Base-by-base conservation (phyloP, 2,329 filamentous ascomycete genomes). In the Tympanopsis confertula region DNA sequence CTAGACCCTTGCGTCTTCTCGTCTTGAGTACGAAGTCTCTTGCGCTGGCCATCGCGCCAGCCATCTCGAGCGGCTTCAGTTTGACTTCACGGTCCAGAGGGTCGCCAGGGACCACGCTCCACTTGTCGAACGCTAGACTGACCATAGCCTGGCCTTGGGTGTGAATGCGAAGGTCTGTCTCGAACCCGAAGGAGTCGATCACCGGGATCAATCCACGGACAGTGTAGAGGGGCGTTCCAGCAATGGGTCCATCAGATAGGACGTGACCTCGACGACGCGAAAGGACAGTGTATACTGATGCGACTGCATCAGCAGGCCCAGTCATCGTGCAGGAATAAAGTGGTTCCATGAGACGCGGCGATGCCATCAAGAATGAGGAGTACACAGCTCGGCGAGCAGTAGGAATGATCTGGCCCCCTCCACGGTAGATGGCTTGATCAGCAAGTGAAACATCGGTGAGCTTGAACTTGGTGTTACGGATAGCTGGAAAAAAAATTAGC, bases 1-100 rank as follows among this genome's bases (percentile, higher is more conserved):
- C 89, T 44, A 98, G 60, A 2, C 91, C 91, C 71, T 98, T 98
- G 47, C 91, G 75, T 52, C 87, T 69, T 48, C 91, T 74, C 7
- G 91, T 98, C 74, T 98, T 98, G 44, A 96, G 72, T 38, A 96
- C 88, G 59, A 98, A 96, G 58, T 98, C 91, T 43, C 91, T 72
- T 1, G 91, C 91, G 36, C 88, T 93, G 17, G 85, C 87, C 65
- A 93, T 86, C 37, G 86, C 84, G 38, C 74, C 74, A 1, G 91
- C 91, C 44, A 88, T 86, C 59, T 96, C 88, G 45, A 98, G 66
- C 4, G 88, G 86, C 36, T 84, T 71, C 39, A 91, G 66, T 46
- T 86, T 77, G 44, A 93, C 79, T 43, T 87, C 83, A 52, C 81
- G 82, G 58, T 98, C 91, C 22, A 98, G 71, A 29, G 91, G 91